These are phyloP conservation scores for Gillenia trifoliata DNA, from an alignment of 306 rosid genomes.

Conservation along the genomic window DNA sequence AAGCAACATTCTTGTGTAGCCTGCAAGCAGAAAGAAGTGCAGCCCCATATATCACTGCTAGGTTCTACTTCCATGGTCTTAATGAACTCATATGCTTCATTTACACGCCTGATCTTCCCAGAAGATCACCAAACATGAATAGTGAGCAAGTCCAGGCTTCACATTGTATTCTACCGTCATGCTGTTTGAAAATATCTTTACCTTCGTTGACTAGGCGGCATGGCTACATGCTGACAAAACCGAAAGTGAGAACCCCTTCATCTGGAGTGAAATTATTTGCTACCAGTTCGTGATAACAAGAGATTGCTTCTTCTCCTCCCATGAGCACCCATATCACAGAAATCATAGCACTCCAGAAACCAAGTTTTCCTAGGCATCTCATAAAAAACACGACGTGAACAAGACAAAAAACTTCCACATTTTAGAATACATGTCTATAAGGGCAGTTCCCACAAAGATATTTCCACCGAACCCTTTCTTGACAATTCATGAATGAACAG, in stretches of 20 bases:
- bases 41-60: conserved; percentile 46
- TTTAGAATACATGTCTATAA: conserved; percentile 57
- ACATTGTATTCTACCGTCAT: conserved; percentile 38
- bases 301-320: conserved; percentile 50
- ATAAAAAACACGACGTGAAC: conserved; percentile 34
- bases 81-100: conserved; percentile 52
- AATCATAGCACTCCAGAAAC: conserved; percentile 54
- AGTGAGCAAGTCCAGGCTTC: conserved; percentile 41
- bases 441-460: conserved; percentile 43
- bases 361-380: conserved; percentile 51
- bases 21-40: conserved; percentile 58
- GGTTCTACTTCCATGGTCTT: conserved; percentile 40
- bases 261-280: conserved; percentile 39
- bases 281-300: conserved; percentile 42
- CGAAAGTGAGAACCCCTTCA: conserved; percentile 50
- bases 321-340: conserved; percentile 52
- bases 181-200: conserved; percentile 36
- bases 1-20: conserved; percentile 44
- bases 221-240: conserved; percentile 66
- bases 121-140: conserved; percentile 55
- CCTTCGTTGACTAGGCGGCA: conserved; percentile 56
- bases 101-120: conserved; percentile 49
- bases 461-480: conserved; percentile 44
- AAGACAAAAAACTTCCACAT: conserved; percentile 51
- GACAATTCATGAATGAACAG: conserved; percentile 41